These are phyloP conservation scores for Vitis riparia DNA, from an alignment of 164 flowering plant genomes.

Conservation along the genomic window DNA sequence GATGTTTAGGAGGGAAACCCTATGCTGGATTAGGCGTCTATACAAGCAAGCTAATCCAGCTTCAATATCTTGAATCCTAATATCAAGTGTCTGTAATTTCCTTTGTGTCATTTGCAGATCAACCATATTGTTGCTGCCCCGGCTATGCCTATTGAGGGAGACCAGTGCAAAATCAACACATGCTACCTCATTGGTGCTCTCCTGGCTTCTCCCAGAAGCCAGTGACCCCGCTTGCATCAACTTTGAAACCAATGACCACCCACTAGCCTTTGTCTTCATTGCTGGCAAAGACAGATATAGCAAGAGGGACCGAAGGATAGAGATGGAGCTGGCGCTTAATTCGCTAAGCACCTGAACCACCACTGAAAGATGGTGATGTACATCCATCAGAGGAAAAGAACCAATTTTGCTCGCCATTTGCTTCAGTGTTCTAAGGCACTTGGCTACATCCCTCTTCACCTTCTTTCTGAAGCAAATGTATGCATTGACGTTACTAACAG, in stretches of 20 bases:
- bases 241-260: slow-evolving; percentile 28
- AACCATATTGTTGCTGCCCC: slow-evolving; percentile 4
- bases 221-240: slow-evolving; percentile 10
- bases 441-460: slow-evolving; percentile 16
- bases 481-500: slow-evolving; percentile 11
- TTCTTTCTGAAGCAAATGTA: slow-evolving; percentile 32
- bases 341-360: slow-evolving; percentile 19
- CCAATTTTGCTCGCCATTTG: slow-evolving; percentile 11
- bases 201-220: slow-evolving; percentile 9
- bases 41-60: slow-evolving; percentile 15
- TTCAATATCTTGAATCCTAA: slow-evolving; percentile 13
- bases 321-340: slow-evolving; percentile 6
- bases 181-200: slow-evolving; percentile 20
- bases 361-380: neutral
- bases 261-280: slow-evolving; percentile 5
- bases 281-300: slow-evolving; percentile 16
- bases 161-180: slow-evolving; percentile 13
- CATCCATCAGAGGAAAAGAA: neutral
- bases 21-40: slow-evolving; percentile 22
- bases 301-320: slow-evolving; percentile 14
- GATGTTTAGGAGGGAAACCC: slow-evolving; percentile 33
- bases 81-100: slow-evolving; percentile 22
- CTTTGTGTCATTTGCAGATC: slow-evolving; percentile 12
- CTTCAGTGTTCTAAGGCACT: slow-evolving; percentile 20
- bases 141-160: neutral